Conservation (phyloP, 2,329 filamentous ascomycete genomes). For the Claviceps spartinae region DNA sequence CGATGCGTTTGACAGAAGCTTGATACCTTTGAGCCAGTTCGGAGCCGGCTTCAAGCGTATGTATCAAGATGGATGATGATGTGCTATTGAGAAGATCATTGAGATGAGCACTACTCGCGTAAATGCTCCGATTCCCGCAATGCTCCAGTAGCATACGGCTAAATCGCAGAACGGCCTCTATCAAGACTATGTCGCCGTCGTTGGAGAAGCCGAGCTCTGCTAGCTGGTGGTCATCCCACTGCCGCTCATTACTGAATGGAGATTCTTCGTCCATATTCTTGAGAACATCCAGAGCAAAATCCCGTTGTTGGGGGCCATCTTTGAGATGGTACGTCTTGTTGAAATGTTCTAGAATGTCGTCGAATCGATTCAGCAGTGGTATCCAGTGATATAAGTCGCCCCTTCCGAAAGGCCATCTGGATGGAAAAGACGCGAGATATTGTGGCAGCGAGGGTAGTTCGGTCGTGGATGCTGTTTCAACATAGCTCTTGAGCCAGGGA, state of each 20-base stretch:
- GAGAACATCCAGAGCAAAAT: conserved; percentile 57
- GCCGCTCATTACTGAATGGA: conserved; percentile 33
- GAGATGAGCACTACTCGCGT: conserved; percentile 81
- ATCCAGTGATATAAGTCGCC: conserved; percentile 99
- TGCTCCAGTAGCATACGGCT: conserved; percentile 82
- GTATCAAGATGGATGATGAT: conserved; percentile 63
- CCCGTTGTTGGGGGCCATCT: conserved; percentile 64
- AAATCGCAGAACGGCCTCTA: conserved; percentile 72
- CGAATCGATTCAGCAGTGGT: conserved; percentile 81
- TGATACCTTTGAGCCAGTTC: conserved; percentile 88
- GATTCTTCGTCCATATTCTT: conserved; percentile 42
- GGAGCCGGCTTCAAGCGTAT: conserved; percentile 66
- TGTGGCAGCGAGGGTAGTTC: conserved; percentile 65
- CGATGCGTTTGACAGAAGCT: conserved; percentile 66
- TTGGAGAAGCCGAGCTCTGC: conserved; percentile 47
- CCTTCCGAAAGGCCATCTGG: conserved; percentile 85
- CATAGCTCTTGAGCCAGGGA: conserved; percentile 72
- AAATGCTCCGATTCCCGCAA: conserved; percentile 92
- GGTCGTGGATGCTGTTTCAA: conserved; percentile 52
- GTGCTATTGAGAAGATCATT: conserved; percentile 84
- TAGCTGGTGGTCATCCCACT: conserved; percentile 34
- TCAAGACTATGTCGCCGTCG: conserved; percentile 68
- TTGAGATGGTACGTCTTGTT: conserved; percentile 68
- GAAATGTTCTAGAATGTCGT: conserved; percentile 72
- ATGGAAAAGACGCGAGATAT: conserved; percentile 67